Percentiles rank a stretch among this genome's conserved stretches.
These are phyloP conservation scores for Ceratocystis variospora DNA, from an alignment of 2,329 filamentous ascomycete genomes.

Conservation along the genomic window DNA sequence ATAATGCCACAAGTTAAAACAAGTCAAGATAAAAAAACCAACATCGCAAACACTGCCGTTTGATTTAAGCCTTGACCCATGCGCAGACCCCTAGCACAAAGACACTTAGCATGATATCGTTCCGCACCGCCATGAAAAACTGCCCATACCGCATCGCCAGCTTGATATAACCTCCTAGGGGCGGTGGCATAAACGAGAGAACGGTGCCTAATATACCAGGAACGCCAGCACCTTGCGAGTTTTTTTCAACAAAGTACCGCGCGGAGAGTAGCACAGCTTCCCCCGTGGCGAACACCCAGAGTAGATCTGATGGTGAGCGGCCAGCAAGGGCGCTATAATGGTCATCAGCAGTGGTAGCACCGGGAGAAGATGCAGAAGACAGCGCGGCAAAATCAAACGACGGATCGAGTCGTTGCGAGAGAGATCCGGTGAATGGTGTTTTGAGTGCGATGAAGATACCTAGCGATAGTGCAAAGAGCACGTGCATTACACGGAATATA, in stretches of 20 bases:
- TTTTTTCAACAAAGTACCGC: slow-evolving; percentile 50
- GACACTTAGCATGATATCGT: slow-evolving; percentile 60
- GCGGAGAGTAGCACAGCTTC: slow-evolving; percentile 60
- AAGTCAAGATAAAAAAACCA: background rate
- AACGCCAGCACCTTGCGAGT: slow-evolving; percentile 31
- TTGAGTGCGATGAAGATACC: slow-evolving; percentile 56
- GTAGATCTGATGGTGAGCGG: slow-evolving; percentile 36
- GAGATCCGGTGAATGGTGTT: slow-evolving; percentile 55
- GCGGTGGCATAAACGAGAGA: slow-evolving; percentile 51
- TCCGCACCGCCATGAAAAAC: slow-evolving; percentile 57
- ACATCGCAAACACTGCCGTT: background rate
- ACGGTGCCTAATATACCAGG: slow-evolving; percentile 43
- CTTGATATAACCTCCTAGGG: slow-evolving; percentile 47
- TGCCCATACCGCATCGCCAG: slow-evolving; percentile 51
- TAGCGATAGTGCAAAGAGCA: slow-evolving; percentile 54
- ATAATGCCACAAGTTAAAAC: background rate
- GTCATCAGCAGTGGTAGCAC: slow-evolving; percentile 25
- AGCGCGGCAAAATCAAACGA: slow-evolving; percentile 23
- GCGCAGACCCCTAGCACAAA: slow-evolving; percentile 55
- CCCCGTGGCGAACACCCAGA: slow-evolving; percentile 67
- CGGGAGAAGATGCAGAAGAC: slow-evolving; percentile 21
- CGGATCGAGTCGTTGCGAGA: slow-evolving; percentile 38
- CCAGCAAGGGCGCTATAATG: background rate
- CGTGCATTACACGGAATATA: slow-evolving; percentile 62
- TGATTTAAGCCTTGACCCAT: slow-evolving; percentile 29